Evolutionary conservation across 2,329 filamentous ascomycete species (phyloP), one percentile per base, ranked within the genome.

Genomic region (Acrodontium crateriforme): DNA sequence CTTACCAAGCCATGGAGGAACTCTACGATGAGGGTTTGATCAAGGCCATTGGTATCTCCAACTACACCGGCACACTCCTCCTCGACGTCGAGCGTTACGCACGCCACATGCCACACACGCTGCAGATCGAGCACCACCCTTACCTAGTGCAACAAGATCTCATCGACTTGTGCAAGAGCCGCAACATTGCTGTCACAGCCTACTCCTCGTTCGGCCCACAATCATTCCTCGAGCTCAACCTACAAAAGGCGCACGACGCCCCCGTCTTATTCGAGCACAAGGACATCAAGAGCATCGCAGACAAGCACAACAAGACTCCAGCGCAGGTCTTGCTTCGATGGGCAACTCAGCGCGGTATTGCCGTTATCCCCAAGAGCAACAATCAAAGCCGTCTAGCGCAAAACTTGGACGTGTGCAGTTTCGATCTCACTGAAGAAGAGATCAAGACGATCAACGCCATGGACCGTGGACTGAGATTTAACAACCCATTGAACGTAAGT

Each of bases 41-140:
- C 40, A 70, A 67, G 47, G 75, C 70, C 56, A 84, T 91, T 51
- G 82, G 82, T 39, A 66, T 91, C 41, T 77, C 70, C 61, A 91
- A 91, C 67, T 87, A 84, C 70, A 77, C 78, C 58, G 71, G 69
- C 25, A 70, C 78, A 56, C 63, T 82, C 39, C 58, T 91, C 48
- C 77, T 85, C 55, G 81, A 89, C 56, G 62, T 85, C 42, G 67
- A 87, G 50, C 72, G 78, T 46, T 82, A 84, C 57, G 79, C 79
- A 37, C 71, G 69, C 45, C 70, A 83, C 56, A 65, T 65, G 24
- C 79, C 81, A 6, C 77, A 80, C 20, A 75, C 78, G 21, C 74
- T 89, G 35, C 83, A 91, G 65, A 76, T 91, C 55, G 82, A 91
- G 65, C 80, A 87, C 62, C 83, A 91, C 67, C 82, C 82, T 15